Evolutionary conservation across 2,329 filamentous ascomycete genomes (phyloP).

Genomic region (Exophiala phaeomuriformis): DNA sequence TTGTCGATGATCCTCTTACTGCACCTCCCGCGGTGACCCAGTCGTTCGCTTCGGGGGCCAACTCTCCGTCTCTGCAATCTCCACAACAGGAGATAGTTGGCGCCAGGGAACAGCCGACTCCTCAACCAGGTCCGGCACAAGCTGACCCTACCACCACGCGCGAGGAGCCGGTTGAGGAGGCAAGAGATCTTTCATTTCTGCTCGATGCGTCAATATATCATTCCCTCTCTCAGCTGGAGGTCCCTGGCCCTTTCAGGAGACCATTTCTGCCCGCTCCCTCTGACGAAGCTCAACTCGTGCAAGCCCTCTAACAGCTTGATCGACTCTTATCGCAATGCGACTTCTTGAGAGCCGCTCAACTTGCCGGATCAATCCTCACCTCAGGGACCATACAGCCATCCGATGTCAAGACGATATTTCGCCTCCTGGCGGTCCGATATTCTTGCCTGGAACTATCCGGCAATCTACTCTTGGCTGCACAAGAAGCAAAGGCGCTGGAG

Average conservation of each 20-base stretch:
- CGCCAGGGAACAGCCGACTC: background rate
- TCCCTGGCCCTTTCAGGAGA: constrained; percentile 60
- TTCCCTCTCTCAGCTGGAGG: constrained; percentile 57
- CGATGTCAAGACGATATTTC: constrained; percentile 62
- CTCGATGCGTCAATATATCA: constrained; percentile 77
- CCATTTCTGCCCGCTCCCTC: constrained; percentile 56
- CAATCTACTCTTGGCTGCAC: constrained; percentile 59
- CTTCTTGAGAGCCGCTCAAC: constrained; percentile 66
- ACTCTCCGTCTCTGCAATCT: background rate
- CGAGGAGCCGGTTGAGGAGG: constrained; percentile 26
- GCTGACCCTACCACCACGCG: background rate
- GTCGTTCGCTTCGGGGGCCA: constrained; percentile 1
- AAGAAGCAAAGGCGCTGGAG: constrained; percentile 56
- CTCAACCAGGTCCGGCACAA: background rate
- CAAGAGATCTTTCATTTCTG: constrained; percentile 72
- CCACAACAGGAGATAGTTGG: constrained; percentile 3
- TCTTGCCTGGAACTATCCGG: constrained; percentile 75
- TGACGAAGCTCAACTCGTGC: constrained; percentile 48
- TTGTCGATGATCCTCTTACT: constrained; percentile 56
- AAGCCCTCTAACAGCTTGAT: constrained; percentile 44
- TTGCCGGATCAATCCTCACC: constrained; percentile 39
- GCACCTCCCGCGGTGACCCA: constrained; percentile 2
- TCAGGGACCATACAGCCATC: constrained; percentile 36
- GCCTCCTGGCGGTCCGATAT: constrained; percentile 71
- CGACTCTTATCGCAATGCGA: constrained; percentile 64